Base-by-base conservation (phyloP, 78 protist species). In the Dictyostelium brefeldianum region DNA sequence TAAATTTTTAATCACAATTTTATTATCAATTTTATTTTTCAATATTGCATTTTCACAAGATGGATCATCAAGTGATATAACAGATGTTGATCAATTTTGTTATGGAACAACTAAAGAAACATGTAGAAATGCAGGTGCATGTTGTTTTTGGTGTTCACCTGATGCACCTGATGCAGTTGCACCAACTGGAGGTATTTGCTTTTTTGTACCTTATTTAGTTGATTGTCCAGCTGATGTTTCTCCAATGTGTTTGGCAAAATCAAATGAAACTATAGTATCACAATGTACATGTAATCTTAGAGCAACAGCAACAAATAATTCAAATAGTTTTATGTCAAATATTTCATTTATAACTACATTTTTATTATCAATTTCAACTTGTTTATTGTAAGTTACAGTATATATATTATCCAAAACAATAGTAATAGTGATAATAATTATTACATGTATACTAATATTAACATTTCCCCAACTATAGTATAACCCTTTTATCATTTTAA, bases 111-210 rank as follows among this genome's bases (percentile, higher is more conserved):
- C 79, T 18, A 12, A 47, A 46, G 53, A 4, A 46, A 46, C 51
- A 10, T 73, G 79, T 73, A n/a, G 27, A 22, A 27, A 48, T 15
- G 8, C 27, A 31, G 70, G 70, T 36, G 83, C 83, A 31, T 78
- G 83, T 78, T 78, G 83, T 78, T 15, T 78, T 18, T 78, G 83
- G 83, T 78, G 83, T 36, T 27, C 83, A 78, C 29, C 25, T 18
- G 43, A 41, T 6, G 36, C 83, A 22, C 43, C 43, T 3, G 43
- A 36, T 2, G 70, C 50, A 31, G 10, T 27, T 43, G 27, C 25
- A 2, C 54, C 54, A 41, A 41, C 57, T 48, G 53, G 14, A 27
- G 81, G 81, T 75, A 17, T 41, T n/a, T 75, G 81, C 50, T 2
- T 11, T 9, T 75, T n/a, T 4, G 5, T 10, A 10, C 41, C 62